A percentile compares a stretch with the other conserved stretches of the same genome.
phyloP scores from a whole-genome alignment of 1,284 basidiomycete genomes.

The Melampsora medusae region DNA sequence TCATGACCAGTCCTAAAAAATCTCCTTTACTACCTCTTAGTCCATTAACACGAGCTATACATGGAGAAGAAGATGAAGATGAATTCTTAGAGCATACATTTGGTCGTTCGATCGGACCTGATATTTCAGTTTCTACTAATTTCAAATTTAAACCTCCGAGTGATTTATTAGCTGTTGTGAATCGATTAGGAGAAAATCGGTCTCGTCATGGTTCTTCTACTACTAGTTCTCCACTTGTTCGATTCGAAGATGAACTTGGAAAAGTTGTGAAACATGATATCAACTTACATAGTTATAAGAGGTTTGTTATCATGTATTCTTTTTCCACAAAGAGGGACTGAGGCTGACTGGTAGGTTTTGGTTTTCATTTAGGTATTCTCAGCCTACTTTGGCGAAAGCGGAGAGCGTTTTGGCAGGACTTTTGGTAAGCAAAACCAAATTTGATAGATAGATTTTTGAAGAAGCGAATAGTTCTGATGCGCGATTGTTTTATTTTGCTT shows the following conservation, averaged over 20 bases:
- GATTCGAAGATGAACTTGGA: background rate
- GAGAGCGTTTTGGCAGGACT: conserved; percentile 23
- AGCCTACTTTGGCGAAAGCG: conserved; percentile 29
- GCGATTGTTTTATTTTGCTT: background rate
- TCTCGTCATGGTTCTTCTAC: background rate
- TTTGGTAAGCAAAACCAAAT: conserved; percentile 10
- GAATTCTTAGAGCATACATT: conserved; percentile 10
- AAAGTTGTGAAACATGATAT: background rate
- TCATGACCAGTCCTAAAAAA: too few species aligned
- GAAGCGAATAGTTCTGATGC: too few species aligned
- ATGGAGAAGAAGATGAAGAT: conserved; percentile 12
- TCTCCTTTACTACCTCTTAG: conserved; percentile 1
- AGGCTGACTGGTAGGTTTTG: background rate
- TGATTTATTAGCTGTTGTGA: conserved; percentile 18
- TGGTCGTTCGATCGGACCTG: conserved; percentile 17
- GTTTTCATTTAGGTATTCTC: conserved; percentile 14
- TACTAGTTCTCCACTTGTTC: background rate
- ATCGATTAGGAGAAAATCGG: conserved; percentile 21
- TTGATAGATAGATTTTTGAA: background rate
- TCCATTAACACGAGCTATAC: conserved; percentile 35
- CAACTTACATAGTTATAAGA: background rate
- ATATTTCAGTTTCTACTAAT: conserved; percentile 37
- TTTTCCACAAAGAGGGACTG: background rate
- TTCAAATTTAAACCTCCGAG: conserved; percentile 23
- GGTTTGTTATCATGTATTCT: background rate